These are phyloP conservation scores for Nemania abortiva DNA, from an alignment of 2,329 filamentous ascomycete species.

Conservation along the genomic window DNA sequence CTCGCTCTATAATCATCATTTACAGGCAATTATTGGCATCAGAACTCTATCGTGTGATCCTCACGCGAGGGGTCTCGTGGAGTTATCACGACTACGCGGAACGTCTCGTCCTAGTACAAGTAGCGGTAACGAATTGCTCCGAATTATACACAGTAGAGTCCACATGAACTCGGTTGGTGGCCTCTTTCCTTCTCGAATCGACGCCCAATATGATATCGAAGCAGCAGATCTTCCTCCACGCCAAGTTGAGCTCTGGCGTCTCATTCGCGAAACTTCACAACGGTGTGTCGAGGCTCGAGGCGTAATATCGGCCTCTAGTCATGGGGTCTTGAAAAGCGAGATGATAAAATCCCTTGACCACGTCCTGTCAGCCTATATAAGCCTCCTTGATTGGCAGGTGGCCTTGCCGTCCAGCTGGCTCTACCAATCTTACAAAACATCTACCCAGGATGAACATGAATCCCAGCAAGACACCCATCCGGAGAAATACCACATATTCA, in stretches of 20 bases:
- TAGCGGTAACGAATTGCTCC: conserved; percentile 9
- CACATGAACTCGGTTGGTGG: conserved; percentile 24
- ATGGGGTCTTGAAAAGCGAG: not conserved
- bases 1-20: conserved; percentile 17
- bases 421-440: conserved; percentile 20
- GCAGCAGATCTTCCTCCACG: not conserved
- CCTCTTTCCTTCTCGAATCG: conserved; percentile 10
- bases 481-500: conserved; percentile 29
- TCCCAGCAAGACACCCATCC: not conserved
- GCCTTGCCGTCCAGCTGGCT: not conserved
- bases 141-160: conserved; percentile 22
- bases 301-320: not conserved
- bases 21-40: conserved; percentile 21
- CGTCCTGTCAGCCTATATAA: conserved; percentile 16
- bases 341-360: conserved; percentile 17
- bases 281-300: conserved; percentile 10
- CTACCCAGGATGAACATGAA: not conserved
- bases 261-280: conserved; percentile 25
- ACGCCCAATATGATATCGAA: conserved; percentile 2
- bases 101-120: not conserved
- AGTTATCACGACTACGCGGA: conserved; percentile 16
- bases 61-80: conserved; percentile 19
- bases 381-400: conserved; percentile 17
- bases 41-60: conserved; percentile 18
- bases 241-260: conserved; percentile 21